These are phyloP conservation scores for Lagenaria siceraria DNA, from an alignment of 306 rosid genomes.

Conservation along the genomic window DNA sequence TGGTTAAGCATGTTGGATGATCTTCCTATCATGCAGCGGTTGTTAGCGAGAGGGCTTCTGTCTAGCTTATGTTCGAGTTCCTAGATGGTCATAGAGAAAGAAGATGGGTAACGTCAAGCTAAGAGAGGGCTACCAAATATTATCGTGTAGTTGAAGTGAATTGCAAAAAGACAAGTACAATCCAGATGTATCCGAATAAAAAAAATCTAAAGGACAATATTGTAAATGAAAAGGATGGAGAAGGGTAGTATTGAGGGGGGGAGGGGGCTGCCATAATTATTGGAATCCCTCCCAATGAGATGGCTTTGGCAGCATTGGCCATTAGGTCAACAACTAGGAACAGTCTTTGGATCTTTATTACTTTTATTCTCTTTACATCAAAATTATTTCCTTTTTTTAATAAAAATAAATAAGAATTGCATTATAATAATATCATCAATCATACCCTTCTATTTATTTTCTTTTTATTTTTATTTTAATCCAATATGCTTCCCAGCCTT, in stretches of 20 bases:
- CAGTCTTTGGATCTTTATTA: constrained; percentile 14
- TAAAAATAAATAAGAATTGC: not conserved
- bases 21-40: too few relatives aligned
- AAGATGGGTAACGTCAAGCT: too few relatives aligned
- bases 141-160: too few relatives aligned
- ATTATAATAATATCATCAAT: not conserved
- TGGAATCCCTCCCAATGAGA: constrained; percentile 15
- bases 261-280: constrained; percentile 5
- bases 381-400: not conserved
- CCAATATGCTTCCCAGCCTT: not conserved
- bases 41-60: too few relatives aligned
- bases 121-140: too few relatives aligned
- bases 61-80: too few relatives aligned
- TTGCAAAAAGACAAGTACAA: too few relatives aligned
- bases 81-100: too few relatives aligned
- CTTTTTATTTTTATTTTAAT: too few relatives aligned
- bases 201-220: not conserved
- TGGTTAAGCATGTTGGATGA: too few relatives aligned
- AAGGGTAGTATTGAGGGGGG: too few relatives aligned
- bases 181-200: too few relatives aligned
- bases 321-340: constrained; percentile 21
- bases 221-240: not conserved
- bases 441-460: not conserved
- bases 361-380: not conserved
- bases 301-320: constrained; percentile 30